Conservation (phyloP, 1,284 basidiomycete species). For the Microbotryum scabiosae region DNA sequence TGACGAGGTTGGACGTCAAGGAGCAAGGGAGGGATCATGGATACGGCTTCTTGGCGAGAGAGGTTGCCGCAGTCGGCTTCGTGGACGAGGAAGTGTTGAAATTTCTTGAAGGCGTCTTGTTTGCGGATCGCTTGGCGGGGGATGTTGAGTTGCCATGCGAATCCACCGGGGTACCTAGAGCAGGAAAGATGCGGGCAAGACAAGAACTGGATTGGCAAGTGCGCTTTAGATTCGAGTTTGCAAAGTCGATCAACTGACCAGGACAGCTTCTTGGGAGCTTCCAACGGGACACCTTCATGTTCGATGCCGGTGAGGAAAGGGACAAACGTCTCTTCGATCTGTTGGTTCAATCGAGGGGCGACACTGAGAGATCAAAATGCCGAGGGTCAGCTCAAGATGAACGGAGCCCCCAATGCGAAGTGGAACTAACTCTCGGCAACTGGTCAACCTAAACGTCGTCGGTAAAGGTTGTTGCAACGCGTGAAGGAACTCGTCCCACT, state of each 20-base stretch:
- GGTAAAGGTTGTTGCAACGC: slow-evolving; percentile 67
- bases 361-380: slow-evolving; percentile 46
- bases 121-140: slow-evolving; percentile 84
- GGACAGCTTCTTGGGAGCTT: slow-evolving; percentile 72
- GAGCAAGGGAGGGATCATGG: slow-evolving; percentile 94
- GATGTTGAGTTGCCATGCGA: slow-evolving; percentile 94
- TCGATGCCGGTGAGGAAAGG: slow-evolving; percentile 64
- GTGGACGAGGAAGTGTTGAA: slow-evolving; percentile 93
- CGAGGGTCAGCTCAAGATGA: not conserved
- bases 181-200: too few relatives aligned
- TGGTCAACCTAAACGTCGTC: slow-evolving; percentile 88
- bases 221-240: too few relatives aligned
- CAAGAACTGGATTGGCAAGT: too few relatives aligned
- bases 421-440: slow-evolving; percentile 64
- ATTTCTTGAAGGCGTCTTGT: slow-evolving; percentile 86
- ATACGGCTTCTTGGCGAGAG: slow-evolving; percentile 93
- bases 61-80: slow-evolving; percentile 98
- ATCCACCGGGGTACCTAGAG: slow-evolving; percentile 86
- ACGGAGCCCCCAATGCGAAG: not conserved
- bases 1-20: slow-evolving; percentile 91
- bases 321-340: slow-evolving; percentile 65
- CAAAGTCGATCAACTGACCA: too few relatives aligned
- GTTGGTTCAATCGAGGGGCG: slow-evolving; percentile 61
- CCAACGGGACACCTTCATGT: slow-evolving; percentile 66
- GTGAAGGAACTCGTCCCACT: slow-evolving; percentile 72